Evolutionary conservation across 495 filamentous ascomycete genomes (phyloP), one percentile per base, ranked within the genome.

Genomic region (Lindgomyces ingoldianus): DNA sequence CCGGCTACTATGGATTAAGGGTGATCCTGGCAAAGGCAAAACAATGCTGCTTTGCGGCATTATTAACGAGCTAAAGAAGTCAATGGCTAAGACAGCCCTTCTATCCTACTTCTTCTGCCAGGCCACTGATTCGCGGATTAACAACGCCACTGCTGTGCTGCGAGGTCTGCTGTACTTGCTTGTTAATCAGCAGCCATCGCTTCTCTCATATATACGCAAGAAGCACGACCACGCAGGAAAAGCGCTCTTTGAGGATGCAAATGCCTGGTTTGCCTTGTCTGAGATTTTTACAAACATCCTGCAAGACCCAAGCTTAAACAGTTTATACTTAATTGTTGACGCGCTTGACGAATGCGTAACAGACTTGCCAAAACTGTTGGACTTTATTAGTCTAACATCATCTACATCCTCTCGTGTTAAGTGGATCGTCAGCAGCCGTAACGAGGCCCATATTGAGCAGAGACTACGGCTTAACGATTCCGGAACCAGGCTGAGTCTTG

Each of bases 131-230:
- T 11, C 25, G 0, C 61, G 67, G 4, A 57, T 80, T 25, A 76
- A 77, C 62, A 76, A 72, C 57, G 73, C 77, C 6, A 74, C 73
- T 4, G 69, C 75, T 8, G 72, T 80, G 0, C 62, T 81, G 4
- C 70, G 77, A 1, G 75, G 77, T 21, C 59, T 81, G 14, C 74
- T 80, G 3, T 81, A 73, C 67, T 45, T 72, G 14, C 70, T 80
- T 27, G 62, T 78, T 46, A n/a, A 72, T 25, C 60, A 72, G 49
- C 70, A 77, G 49, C 73, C 60, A 56, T 60, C 50, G 16, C 74
- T 79, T 30, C 64, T 78, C 25, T 63, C 70, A 1, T 57, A 75
- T 64, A 24, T 78, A 22, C 69, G 47, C 14, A 42, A 72, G 51
- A 51, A 61, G n/a, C 49, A 74, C 49, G 64, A 74, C n/a, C n/a